Percentiles rank a stretch among this genome's conserved stretches.
phyloP scores from a whole-genome alignment of 192 early-diverging fungal species.

The Coemansia sp. region DNA sequence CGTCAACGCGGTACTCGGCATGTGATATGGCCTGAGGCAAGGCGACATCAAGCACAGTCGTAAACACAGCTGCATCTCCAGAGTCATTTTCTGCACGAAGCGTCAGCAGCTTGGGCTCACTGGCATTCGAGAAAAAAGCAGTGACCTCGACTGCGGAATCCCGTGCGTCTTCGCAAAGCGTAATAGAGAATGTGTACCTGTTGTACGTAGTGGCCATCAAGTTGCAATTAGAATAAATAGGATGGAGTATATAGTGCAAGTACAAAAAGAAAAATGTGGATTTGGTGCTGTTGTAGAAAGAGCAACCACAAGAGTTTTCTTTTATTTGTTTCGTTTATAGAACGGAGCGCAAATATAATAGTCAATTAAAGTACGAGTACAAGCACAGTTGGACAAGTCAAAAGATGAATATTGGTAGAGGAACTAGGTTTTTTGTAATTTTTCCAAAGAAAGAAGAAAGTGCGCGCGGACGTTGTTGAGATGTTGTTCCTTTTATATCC shows the following conservation, averaged over 20 bases:
- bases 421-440: conserved; percentile 4
- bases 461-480: conserved; percentile 6
- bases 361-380: conserved; percentile 9
- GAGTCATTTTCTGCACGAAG: conserved; percentile 15
- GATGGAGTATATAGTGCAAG: background rate
- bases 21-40: conserved; percentile 16
- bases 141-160: conserved; percentile 23
- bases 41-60: conserved; percentile 12
- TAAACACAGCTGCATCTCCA: conserved; percentile 6
- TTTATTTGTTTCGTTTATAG: background rate
- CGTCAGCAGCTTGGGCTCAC: conserved; percentile 16
- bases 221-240: conserved; percentile 3
- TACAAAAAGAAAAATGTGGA: background rate
- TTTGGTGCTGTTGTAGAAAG: background rate
- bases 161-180: conserved; percentile 9
- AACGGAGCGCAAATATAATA: conserved; percentile 8
- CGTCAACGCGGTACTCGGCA: conserved; percentile 23
- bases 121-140: conserved; percentile 13
- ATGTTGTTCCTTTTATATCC: conserved; percentile 4
- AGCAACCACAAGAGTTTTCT: conserved; percentile 6
- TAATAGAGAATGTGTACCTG: conserved; percentile 26
- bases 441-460: conserved; percentile 7
- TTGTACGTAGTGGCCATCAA: conserved; percentile 15
- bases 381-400: background rate
- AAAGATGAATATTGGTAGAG: conserved; percentile 1